Base-by-base conservation (phyloP, 73 alveolate species). In the Paramecium biaurelia region DNA sequence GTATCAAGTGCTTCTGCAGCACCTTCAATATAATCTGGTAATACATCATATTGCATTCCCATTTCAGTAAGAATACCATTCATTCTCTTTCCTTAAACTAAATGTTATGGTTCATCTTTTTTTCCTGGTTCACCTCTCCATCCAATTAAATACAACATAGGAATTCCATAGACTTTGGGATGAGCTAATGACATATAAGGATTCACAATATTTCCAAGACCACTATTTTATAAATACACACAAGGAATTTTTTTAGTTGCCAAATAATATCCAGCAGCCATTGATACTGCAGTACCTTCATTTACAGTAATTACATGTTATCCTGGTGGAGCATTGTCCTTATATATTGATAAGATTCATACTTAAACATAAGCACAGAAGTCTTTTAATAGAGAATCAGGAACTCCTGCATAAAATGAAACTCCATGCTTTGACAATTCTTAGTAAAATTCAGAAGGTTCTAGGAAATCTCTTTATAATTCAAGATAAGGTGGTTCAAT, bases 111-210 rank as follows among this genome's bases (percentile, higher is more conserved):
- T 86, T 97, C 99, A 72, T 97, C 99, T 85, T 97, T 97, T 57
- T 94, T 95, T 42, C 99, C 99, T 21, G 99, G 99, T 86, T 97
- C 99, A 18, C 99, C 99, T 84, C 99, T 96, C 99, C 99, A 97
- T 45, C 99, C 99, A n/a, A 97, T 95, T 32, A 97, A 85, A 43
- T 88, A 95, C 85, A 97, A 70, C 89, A 95, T 96, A 0, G 99
- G 99, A 35, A 96, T 96, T 18, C 97, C 98, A 86, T 97, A 97
- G 3, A 97, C 99, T 94, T 95, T 90, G n/a, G 95, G 95, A 92
- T 96, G 96, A 15, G 96, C 95, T 53, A 96, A 82, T 42, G 98
- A 93, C 38, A 96, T 89, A 70, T 96, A 85, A 9, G 99, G 99
- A 92, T 97, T 97, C 57, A 96, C 96, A 28, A 96, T 92, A 92